Evolutionary conservation across 1,284 basidiomycete genomes (phyloP), one percentile per base, ranked within the genome.

Genomic region (Boletus albobrunnescens): DNA sequence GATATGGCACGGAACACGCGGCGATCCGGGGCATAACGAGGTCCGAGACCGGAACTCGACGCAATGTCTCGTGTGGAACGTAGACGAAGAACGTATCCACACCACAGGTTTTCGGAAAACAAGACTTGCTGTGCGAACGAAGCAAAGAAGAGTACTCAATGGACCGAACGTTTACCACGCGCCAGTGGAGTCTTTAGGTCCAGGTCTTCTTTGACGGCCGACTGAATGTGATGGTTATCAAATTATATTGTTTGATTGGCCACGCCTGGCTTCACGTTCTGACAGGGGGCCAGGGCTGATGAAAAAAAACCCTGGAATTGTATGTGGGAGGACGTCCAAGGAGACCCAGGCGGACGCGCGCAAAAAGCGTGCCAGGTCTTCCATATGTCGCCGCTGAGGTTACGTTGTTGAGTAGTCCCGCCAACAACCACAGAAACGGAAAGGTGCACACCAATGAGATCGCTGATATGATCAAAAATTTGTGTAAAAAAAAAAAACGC

Each of bases 281-380:
- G 46, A 37, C 40, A 44, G 39, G 26, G 38, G 16, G 33, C 41
- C 51, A 60, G 53, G 61, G 47, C 33, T 50, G 58, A 56, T 51
- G 52, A 41, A 19, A 47, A 19, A 47, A 63, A 52, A 51, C 57
- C 63, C 61, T 51, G 37, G 33, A 58, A 49, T 47, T 36, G 35
- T 38, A 38, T 51, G 48, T 58, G 47, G 41, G 31, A 40, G 49
- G 35, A 44, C 56, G 40, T 47, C 41, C 43, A 49, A 41, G 36
- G 41, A 56, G 24, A 16, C 8, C 41, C 31, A 44, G 48, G 40
- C 50, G 44, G 51, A 49, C 60, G 57, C 49, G 44, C 57, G 52
- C 63, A 62, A 65, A 54, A 46, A 57, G 60, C 63, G 57, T 62
- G 60, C 51, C 38, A 46, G 31, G 36, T 33, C 53, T 61, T 49